Percentiles rank a stretch among this genome's conserved stretches.
Conservation (phyloP, 495 filamentous ascomycete genomes). For the Podospora australis region DNA sequence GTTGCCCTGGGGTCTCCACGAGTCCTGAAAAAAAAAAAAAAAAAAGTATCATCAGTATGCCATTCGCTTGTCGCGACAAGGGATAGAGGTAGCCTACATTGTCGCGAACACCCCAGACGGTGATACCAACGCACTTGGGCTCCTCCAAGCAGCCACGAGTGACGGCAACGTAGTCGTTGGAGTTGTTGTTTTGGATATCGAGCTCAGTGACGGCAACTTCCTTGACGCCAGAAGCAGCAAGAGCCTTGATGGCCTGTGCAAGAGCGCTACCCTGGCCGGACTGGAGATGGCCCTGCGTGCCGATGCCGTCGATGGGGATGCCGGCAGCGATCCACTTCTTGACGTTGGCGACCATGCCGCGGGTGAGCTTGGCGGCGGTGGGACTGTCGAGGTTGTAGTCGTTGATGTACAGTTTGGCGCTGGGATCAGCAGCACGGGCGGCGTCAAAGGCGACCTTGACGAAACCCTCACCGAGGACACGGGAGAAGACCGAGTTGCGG, state of each 20-base stretch:
- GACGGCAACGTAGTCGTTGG: constrained; percentile 56
- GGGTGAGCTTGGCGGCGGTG: constrained; percentile 44
- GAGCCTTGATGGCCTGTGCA: constrained; percentile 48
- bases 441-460: constrained; percentile 58
- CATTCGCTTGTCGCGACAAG: not conserved
- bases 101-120: constrained; percentile 71
- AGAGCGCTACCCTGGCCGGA: constrained; percentile 40
- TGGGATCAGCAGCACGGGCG: constrained; percentile 51
- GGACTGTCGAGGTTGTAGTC: constrained; percentile 57
- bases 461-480: constrained; percentile 51
- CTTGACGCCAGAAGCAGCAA: constrained; percentile 44
- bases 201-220: constrained; percentile 61
- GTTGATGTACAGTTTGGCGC: constrained; percentile 61
- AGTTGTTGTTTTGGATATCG: constrained; percentile 54
- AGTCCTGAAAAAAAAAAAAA: constrained; percentile 39
- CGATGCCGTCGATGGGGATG: constrained; percentile 68
- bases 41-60: too few relatives aligned
- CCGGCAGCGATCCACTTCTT: constrained; percentile 59
- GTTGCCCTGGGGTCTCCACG: constrained; percentile 55
- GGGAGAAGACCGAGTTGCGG: constrained; percentile 51
- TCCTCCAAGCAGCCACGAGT: constrained; percentile 58
- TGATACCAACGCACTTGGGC: constrained; percentile 65
- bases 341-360: constrained; percentile 57
- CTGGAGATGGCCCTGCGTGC: constrained; percentile 56
- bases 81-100: constrained; percentile 34